Percentiles rank a stretch among this genome's conserved stretches.
These are phyloP conservation scores for Aureobasidium namibiae DNA, from an alignment of 2,329 filamentous ascomycete species.

Conservation along the genomic window DNA sequence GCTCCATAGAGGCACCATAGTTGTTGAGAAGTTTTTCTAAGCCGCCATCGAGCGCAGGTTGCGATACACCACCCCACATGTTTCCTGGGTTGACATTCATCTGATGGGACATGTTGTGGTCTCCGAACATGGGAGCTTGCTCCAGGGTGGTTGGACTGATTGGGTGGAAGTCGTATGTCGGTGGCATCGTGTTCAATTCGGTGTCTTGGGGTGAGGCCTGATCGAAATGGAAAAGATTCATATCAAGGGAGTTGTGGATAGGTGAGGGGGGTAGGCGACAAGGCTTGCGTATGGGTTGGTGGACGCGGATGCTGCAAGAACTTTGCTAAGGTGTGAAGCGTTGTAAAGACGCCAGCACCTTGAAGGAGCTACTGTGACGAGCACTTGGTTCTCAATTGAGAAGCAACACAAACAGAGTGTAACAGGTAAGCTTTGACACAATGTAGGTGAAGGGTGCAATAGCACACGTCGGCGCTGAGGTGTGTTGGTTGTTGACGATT, in stretches of 20 bases:
- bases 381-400: background rate
- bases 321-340: background rate
- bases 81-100: background rate
- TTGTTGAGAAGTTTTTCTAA: conserved; percentile 5
- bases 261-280: background rate
- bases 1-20: background rate
- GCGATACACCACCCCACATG: background rate
- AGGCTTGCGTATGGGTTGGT: background rate
- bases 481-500: background rate
- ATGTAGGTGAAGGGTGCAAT: background rate
- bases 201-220: background rate
- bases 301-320: background rate
- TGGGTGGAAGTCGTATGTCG: conserved; percentile 3
- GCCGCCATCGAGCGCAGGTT: background rate
- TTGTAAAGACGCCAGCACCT: background rate
- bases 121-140: background rate
- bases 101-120: background rate
- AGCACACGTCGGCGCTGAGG: background rate
- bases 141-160: background rate
- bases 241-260: conserved; percentile 12
- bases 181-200: background rate
- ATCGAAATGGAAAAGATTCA: conserved; percentile 8
- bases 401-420: background rate
- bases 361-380: background rate
- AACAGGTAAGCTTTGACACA: background rate